Conservation (phyloP, 495 filamentous ascomycete genomes). For the Oidiodendron maius region DNA sequence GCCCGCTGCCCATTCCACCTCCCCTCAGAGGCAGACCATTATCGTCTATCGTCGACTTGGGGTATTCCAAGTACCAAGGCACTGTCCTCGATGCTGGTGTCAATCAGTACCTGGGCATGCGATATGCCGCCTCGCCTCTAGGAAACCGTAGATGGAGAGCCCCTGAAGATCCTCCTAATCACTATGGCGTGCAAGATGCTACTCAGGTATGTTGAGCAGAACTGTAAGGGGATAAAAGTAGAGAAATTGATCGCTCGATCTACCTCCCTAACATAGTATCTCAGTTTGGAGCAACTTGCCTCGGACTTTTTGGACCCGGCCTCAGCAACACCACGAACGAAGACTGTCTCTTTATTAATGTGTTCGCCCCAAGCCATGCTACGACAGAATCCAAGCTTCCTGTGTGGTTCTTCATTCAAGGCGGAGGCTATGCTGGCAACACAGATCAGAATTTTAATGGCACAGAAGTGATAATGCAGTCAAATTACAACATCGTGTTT, state of each 20-base stretch:
- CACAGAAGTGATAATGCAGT: constrained; percentile 50
- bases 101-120: constrained; percentile 39
- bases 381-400: constrained; percentile 51
- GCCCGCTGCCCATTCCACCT: too few relatives aligned
- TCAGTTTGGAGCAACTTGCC: constrained; percentile 27
- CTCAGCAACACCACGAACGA: constrained; percentile 41
- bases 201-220: constrained; percentile 21
- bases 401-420: constrained; percentile 70
- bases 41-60: constrained; percentile 29
- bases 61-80: constrained; percentile 37
- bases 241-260: too few relatives aligned
- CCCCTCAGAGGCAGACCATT: too few relatives aligned
- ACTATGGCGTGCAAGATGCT: constrained; percentile 21
- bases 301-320: constrained; percentile 45
- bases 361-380: constrained; percentile 52
- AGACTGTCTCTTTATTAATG: constrained; percentile 69
- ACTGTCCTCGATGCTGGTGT: constrained; percentile 20
- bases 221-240: not conserved
- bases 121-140: constrained; percentile 52
- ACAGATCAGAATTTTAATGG: constrained; percentile 64
- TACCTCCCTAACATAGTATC: constrained; percentile 2
- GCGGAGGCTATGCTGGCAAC: constrained; percentile 64
- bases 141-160: constrained; percentile 45
- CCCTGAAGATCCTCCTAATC: constrained; percentile 26
- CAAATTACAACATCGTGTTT: constrained; percentile 54